Base-by-base conservation (phyloP, 23 red algal species). In the Pyropia yezoensis region DNA sequence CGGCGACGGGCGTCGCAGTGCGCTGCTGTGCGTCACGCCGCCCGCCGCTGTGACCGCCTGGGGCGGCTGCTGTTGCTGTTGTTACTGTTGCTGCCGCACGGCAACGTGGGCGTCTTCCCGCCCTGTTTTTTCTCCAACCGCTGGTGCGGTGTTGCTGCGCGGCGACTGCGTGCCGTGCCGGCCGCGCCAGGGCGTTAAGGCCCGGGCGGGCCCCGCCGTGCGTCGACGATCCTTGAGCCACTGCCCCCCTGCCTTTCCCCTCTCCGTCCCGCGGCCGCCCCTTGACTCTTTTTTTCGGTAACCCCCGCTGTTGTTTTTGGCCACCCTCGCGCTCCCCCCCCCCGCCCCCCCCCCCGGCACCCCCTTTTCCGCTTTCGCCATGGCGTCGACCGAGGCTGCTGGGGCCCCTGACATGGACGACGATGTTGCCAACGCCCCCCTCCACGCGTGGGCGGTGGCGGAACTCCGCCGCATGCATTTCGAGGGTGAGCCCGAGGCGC, bases 401-500 rank as follows among this genome's bases (percentile, higher is more conserved):
- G 45, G 11, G 34, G 19, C 28, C 54, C 16, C 49, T 52, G 54
- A 67, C 4, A 14, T 66, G 63, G 73, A 52, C 60, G 39, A 47
- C 39, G 39, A 47, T 12, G 11, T 47, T 1, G 11, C 39, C 3
- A 47, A 13, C 18, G n/a, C 63, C 26, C 72, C 79, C 51, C 60
- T 70, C 39, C 68, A 54, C 28, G 57, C 55, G 21, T 84, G 79
- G 79, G 64, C 70, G 58, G 79, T 84, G 59, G 68, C 56, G n/a
- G 67, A 72, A 59, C 68, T 84, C 25, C 63, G 39, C 8, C 39
- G 59, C 56, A 59, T 84, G 56, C 60, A 84, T 45, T 84, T 84
- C 49, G 67, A 84, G 24, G 79, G 79, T 25, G 79, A 84, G 60
- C 59, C 57, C 24, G 79, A 84, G 21, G 79, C 79, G 8, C 79